These are phyloP conservation scores for Leccinum ponderosum DNA, from an alignment of 1,284 basidiomycete genomes.

Conservation along the genomic window DNA sequence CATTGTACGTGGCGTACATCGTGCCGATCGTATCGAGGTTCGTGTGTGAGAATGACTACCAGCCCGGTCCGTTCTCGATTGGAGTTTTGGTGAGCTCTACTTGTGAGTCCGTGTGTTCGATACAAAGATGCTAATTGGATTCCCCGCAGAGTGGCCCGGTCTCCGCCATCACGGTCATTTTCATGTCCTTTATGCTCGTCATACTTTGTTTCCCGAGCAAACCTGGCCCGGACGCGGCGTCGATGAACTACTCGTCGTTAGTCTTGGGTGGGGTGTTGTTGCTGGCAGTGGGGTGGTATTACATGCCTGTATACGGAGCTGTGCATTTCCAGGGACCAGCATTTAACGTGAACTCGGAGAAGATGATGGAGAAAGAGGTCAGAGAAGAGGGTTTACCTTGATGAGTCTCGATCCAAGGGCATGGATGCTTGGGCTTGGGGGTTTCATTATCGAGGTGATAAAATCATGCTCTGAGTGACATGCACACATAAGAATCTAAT, in stretches of 20 bases:
- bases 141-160: conserved; percentile 25
- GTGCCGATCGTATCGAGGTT: not conserved
- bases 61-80: not conserved
- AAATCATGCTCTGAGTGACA: not conserved
- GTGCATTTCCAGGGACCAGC: conserved; percentile 26
- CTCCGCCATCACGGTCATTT: conserved; percentile 23
- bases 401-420: not conserved
- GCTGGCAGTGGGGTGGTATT: conserved; percentile 28
- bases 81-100: not conserved
- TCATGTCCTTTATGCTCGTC: conserved; percentile 33
- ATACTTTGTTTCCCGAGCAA: conserved; percentile 29
- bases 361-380: not conserved
- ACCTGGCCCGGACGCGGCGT: conserved; percentile 9
- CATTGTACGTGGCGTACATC: not conserved
- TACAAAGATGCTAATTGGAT: not conserved
- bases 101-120: not conserved
- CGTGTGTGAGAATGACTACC: not conserved
- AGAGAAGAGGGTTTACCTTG: not conserved
- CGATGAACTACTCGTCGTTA: conserved; percentile 36
- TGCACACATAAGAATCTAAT: not conserved
- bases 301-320: conserved; percentile 30
- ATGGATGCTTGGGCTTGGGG: not conserved
- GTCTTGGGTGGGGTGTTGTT: conserved; percentile 28
- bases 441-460: not conserved
- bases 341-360: conserved; percentile 4